phyloP scores from a whole-genome alignment of 345 rosid genomes.

The Euphorbia tirucalli region DNA sequence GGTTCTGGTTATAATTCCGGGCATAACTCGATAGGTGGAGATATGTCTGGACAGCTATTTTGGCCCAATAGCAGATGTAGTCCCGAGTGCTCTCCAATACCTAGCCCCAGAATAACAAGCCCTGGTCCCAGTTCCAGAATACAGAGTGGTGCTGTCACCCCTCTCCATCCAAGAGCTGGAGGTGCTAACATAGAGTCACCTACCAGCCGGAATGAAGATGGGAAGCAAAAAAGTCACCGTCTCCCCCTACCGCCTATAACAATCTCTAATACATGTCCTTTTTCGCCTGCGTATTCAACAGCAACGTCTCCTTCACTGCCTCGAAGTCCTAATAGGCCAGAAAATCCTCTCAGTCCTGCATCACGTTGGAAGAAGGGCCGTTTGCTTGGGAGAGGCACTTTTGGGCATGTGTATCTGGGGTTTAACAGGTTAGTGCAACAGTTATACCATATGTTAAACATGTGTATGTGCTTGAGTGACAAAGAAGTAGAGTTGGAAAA shows the following conservation, averaged over 20 bases:
- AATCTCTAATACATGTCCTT: conserved; percentile 67
- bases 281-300: conserved; percentile 84
- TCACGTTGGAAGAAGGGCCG: conserved; percentile 77
- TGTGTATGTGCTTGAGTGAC: background rate
- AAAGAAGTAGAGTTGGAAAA: background rate
- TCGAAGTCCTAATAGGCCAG: conserved; percentile 89
- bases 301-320: conserved; percentile 94
- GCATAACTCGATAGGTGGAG: conserved; percentile 93
- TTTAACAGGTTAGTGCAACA: conserved; percentile 51
- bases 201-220: conserved; percentile 69
- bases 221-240: conserved; percentile 79
- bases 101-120: conserved; percentile 95
- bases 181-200: conserved; percentile 68
- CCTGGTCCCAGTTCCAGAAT: conserved; percentile 98
- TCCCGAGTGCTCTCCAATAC: conserved; percentile 92
- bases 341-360: conserved; percentile 61
- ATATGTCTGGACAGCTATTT: conserved; percentile 78
- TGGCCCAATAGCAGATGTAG: conserved; percentile 96
- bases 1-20: conserved; percentile 97
- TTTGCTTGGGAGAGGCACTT: conserved; percentile 75
- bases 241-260: conserved; percentile 85
- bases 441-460: background rate
- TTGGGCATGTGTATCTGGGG: conserved; percentile 76
- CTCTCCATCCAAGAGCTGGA: conserved; percentile 88
- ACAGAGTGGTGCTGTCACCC: conserved; percentile 98